Base-by-base conservation (phyloP, 129 eudicot species). In the Arctium minus region DNA sequence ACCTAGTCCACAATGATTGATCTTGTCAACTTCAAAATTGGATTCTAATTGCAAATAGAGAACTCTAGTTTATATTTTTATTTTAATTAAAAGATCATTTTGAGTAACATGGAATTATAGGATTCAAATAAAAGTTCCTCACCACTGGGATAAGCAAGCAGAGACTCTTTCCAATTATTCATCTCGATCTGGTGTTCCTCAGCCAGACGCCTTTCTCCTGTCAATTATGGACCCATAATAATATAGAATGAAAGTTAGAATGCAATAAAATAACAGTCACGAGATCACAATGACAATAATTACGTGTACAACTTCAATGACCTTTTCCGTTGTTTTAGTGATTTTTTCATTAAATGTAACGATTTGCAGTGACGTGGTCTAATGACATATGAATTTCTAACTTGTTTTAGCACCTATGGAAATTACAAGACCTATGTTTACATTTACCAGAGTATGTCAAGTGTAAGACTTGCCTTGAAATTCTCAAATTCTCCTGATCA, bases 71-170 rank as follows among this genome's bases (percentile, higher is more conserved):
- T 40, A 22, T 37, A 13, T n/a, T 9, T 60, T 32, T 7, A 68
- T 15, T 71, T 10, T 22, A 22, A 4, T 22, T 10, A 18, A 50
- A 73, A 13, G 31, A 77, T 12, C 35, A 33, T 56, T 17, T 4
- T 11, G 46, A 74, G 30, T 30, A 15, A 78, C 29, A 71, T 13
- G 67, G 33, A 10, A 71, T n/a, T 70, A 36, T 37, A 77, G 72
- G 77, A 77, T 29, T 71, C 50, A 77, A 77, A 70, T 36, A 15
- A 38, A 64, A 81, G 73, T 74, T 77, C 78, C 80, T 88, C 56
- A 81, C 91, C 91, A 86, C 8, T 60, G n/a, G 81, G 77, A 82
- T 82, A 75, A 38, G 46, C 76, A 73, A 22, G 27, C 27, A 50
- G 70, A 67, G 72, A 73, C 53, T 50, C 75, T 75, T 71, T 40